phyloP scores from a whole-genome alignment of 257 asterid genomes.

The Nicotiana noctiflora region DNA sequence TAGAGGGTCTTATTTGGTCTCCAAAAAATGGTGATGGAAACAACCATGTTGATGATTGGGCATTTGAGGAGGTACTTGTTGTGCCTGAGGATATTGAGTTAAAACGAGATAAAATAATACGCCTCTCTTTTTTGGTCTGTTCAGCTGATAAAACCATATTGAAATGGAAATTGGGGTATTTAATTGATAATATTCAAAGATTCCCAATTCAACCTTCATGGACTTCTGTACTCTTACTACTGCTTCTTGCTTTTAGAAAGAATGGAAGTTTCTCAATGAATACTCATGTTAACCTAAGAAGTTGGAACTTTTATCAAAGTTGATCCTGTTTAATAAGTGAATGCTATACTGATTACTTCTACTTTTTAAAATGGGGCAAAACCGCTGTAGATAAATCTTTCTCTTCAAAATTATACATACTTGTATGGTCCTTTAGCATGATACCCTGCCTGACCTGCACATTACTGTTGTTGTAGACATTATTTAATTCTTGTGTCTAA shows the following conservation, averaged over 20 bases:
- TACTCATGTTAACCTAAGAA: not conserved
- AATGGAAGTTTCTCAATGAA: not conserved
- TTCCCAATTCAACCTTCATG: not conserved
- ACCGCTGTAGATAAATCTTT: not conserved
- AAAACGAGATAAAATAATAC: not conserved
- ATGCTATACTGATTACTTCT: not conserved
- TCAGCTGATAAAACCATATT: not conserved
- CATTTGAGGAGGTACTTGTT: constrained; percentile 80
- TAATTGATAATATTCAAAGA: not conserved
- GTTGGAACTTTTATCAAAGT: not conserved
- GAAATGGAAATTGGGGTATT: not conserved
- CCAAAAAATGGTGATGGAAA: constrained; percentile 65
- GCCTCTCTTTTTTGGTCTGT: not conserved
- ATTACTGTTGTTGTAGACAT: not conserved
- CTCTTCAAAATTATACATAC: not conserved
- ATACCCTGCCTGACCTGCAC: not conserved
- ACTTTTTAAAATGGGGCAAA: not conserved
- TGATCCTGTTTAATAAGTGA: not conserved
- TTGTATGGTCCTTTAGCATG: not conserved
- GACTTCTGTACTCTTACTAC: not conserved
- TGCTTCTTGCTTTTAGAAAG: not conserved
- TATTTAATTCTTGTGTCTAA: not conserved
- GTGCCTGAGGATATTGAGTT: not conserved
- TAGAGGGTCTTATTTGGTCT: constrained; percentile 96
- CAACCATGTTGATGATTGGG: constrained; percentile 87